Conservation (phyloP, 2,329 filamentous ascomycete genomes). For the Fusarium beomiforme region DNA sequence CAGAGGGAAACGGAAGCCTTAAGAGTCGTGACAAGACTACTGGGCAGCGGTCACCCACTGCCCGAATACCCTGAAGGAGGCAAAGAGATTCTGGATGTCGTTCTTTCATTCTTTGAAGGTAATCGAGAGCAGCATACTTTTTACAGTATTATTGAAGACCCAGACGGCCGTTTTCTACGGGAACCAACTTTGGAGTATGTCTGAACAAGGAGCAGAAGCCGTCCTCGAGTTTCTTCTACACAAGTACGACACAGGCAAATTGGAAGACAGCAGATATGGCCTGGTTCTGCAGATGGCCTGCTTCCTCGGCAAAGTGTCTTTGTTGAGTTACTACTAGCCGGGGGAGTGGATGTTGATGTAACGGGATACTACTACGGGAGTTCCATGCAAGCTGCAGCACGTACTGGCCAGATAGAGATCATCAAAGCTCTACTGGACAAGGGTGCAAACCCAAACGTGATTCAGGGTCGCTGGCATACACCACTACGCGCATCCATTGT, state of each 20-base stretch:
- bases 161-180: background rate
- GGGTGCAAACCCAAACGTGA: conserved; percentile 8
- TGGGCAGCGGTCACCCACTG: background rate
- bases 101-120: background rate
- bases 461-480: conserved; percentile 9
- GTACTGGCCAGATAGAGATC: background rate
- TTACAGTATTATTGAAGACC: background rate
- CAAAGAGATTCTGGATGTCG: background rate
- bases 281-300: conserved; percentile 11
- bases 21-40: background rate
- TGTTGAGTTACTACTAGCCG: conserved; percentile 2
- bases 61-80: background rate
- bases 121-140: background rate
- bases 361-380: conserved; percentile 18
- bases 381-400: conserved; percentile 15
- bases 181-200: background rate
- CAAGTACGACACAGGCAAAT: background rate
- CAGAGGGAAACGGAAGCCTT: background rate
- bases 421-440: background rate
- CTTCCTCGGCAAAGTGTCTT: background rate
- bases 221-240: background rate
- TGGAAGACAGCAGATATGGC: background rate
- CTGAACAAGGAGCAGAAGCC: conserved; percentile 2
- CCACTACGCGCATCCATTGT: conserved; percentile 2
- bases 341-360: conserved; percentile 1